phyloP scores from a whole-genome alignment of 1,284 basidiomycete genomes.

The Malassezia arunalokei region DNA sequence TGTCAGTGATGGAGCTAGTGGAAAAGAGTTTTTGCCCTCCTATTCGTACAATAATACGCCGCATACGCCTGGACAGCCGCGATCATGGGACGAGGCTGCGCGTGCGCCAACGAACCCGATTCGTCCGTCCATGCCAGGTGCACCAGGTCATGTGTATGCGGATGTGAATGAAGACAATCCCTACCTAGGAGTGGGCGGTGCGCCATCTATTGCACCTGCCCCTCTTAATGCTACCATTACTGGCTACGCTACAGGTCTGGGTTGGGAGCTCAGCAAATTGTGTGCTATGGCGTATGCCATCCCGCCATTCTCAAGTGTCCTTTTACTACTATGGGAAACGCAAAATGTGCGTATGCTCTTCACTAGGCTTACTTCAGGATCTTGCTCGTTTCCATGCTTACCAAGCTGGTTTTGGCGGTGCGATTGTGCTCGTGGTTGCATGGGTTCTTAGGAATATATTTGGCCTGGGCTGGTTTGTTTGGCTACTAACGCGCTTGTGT shows the following conservation, averaged over 20 bases:
- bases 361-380: constrained; percentile 13
- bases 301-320: constrained; percentile 21
- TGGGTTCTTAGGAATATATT: constrained; percentile 16
- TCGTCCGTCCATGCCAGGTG: neutral
- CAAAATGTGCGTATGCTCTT: constrained; percentile 16
- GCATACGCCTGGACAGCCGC: neutral
- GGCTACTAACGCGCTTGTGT: neutral
- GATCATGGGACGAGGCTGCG: constrained; percentile 16
- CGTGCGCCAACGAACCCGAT: constrained; percentile 8
- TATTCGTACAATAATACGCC: constrained; percentile 6
- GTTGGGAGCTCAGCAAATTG: constrained; percentile 11
- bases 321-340: constrained; percentile 21
- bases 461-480: neutral
- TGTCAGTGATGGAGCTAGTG: neutral
- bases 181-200: neutral
- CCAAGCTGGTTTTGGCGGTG: constrained; percentile 21
- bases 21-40: neutral
- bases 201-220: neutral
- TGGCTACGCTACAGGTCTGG: constrained; percentile 12
- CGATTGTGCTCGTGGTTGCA: constrained; percentile 7
- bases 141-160: constrained; percentile 4
- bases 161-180: constrained; percentile 1
- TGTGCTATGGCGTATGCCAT: constrained; percentile 8
- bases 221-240: constrained; percentile 13
- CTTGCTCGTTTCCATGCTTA: constrained; percentile 30